phyloP scores from a whole-genome alignment of 768 basidiomycete species.

The Coprinopsis marcescibilis region DNA sequence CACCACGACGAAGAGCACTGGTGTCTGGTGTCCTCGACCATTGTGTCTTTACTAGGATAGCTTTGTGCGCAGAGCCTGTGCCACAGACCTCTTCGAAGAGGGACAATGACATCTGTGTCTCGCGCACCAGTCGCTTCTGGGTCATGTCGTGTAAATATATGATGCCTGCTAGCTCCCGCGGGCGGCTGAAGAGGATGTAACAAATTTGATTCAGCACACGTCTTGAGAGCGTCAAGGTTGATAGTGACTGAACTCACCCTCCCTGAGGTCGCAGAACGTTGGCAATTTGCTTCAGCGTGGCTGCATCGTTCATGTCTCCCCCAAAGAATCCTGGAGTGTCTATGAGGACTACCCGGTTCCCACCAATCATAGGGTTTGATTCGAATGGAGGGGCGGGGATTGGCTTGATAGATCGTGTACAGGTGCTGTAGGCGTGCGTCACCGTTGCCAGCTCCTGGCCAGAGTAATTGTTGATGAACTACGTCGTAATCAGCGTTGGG shows the following conservation, averaged over 20 bases:
- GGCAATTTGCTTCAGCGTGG: neutral
- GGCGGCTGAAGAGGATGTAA: neutral
- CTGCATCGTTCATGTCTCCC: constrained; percentile 1
- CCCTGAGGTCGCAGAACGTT: neutral
- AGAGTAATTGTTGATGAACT: constrained; percentile 10
- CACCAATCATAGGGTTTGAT: neutral
- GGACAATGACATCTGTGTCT: constrained; percentile 4
- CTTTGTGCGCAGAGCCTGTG: neutral
- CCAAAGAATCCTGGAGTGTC: constrained; percentile 9
- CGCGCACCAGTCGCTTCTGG: neutral
- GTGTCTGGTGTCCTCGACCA: neutral
- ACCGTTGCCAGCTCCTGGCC: neutral
- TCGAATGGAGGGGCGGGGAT: neutral
- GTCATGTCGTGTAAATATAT: constrained; percentile 10
- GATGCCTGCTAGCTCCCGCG: neutral
- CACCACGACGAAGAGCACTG: neutral
- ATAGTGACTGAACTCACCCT: neutral
- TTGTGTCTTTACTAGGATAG: constrained; percentile 6
- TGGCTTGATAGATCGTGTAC: neutral
- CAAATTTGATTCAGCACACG: neutral
- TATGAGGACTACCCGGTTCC: constrained; percentile 1
- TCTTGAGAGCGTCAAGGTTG: neutral
- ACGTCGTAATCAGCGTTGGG: neutral
- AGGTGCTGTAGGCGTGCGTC: neutral
- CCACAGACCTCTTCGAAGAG: constrained; percentile 6